Conservation (phyloP, 768 basidiomycete species). For the Suillus sp. region DNA sequence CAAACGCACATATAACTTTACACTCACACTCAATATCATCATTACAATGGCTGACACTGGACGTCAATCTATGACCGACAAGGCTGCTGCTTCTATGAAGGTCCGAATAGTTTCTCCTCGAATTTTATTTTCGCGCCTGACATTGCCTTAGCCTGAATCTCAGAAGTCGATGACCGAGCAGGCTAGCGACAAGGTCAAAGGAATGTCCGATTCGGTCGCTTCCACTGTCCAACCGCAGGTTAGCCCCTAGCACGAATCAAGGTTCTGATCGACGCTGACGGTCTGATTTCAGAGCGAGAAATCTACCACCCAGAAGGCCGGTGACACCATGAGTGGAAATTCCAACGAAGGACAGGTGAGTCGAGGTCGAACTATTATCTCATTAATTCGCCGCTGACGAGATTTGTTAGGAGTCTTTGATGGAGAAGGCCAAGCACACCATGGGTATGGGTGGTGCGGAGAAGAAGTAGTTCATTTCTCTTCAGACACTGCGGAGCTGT, state of each 20-base stretch:
- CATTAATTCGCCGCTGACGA: neutral
- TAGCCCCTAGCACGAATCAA: too few relatives aligned
- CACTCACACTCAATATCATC: conserved; percentile 4
- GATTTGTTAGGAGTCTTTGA: conserved; percentile 15
- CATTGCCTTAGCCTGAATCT: conserved; percentile 50
- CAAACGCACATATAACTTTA: neutral
- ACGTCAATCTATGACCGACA: conserved; percentile 63
- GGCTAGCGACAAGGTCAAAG: conserved; percentile 49
- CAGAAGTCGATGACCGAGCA: conserved; percentile 59
- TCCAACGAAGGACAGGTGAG: conserved; percentile 47
- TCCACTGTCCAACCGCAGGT: conserved; percentile 55
- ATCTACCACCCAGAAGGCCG: conserved; percentile 48
- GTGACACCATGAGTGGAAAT: conserved; percentile 51
- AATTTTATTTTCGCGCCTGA: too few relatives aligned
- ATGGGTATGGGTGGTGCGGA: conserved; percentile 13
- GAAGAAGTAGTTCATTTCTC: conserved; percentile 2
- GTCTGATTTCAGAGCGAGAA: conserved; percentile 48
- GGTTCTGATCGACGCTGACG: neutral
- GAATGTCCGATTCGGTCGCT: conserved; percentile 47
- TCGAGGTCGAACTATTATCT: neutral
- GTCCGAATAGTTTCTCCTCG: conserved; percentile 25
- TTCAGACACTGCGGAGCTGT: neutral
- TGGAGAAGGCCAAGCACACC: conserved; percentile 19
- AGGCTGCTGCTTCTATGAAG: conserved; percentile 52
- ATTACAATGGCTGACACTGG: conserved; percentile 55